A percentile compares a stretch with the other conserved stretches of the same genome.
These are phyloP conservation scores for Apiotrichum sp. DNA, from an alignment of 1,284 basidiomycete species.

Conservation along the genomic window DNA sequence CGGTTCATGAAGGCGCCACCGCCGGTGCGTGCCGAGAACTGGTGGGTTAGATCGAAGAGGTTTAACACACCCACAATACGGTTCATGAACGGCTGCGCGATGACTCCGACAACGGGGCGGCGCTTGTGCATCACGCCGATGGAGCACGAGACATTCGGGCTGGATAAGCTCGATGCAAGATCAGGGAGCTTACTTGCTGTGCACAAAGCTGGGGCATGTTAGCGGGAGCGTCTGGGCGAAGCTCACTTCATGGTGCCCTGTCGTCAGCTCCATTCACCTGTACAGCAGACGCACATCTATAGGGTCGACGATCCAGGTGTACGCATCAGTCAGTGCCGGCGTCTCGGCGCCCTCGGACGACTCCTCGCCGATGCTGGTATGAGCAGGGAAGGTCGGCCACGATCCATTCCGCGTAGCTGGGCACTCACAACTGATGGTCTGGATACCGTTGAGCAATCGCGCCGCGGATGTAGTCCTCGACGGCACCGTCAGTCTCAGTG, in stretches of 20 bases:
- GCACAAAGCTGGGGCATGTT: conserved; percentile 33
- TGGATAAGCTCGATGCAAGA: conserved; percentile 10
- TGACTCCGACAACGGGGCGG: conserved; percentile 74
- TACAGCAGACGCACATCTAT: conserved; percentile 35
- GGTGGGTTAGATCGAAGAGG: conserved; percentile 4
- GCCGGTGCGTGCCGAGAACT: conserved; percentile 73
- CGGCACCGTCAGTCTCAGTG: conserved; percentile 87
- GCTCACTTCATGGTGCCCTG: conserved; percentile 45
- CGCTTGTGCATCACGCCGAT: conserved; percentile 79
- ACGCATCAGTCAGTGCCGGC: conserved; percentile 65
- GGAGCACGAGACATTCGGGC: conserved; percentile 52
- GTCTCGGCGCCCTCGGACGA: conserved; percentile 59
- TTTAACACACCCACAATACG: conserved; percentile 54
- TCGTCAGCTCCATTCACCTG: conserved; percentile 1
- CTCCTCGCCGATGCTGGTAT: conserved; percentile 67
- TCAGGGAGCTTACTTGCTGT: conserved; percentile 31
- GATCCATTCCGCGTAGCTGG: neutral
- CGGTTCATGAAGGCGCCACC: conserved; percentile 70
- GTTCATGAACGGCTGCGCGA: conserved; percentile 83
- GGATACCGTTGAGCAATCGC: conserved; percentile 69
- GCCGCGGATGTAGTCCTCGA: conserved; percentile 76
- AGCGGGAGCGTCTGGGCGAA: neutral
- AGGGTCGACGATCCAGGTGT: conserved; percentile 45
- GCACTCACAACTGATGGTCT: conserved; percentile 58
- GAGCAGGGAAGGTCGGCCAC: conserved; percentile 1